Percentiles rank a stretch among this genome's conserved stretches.
phyloP scores from a whole-genome alignment of 805 yeast species.

The Wickerhamiella allomyrinae region DNA sequence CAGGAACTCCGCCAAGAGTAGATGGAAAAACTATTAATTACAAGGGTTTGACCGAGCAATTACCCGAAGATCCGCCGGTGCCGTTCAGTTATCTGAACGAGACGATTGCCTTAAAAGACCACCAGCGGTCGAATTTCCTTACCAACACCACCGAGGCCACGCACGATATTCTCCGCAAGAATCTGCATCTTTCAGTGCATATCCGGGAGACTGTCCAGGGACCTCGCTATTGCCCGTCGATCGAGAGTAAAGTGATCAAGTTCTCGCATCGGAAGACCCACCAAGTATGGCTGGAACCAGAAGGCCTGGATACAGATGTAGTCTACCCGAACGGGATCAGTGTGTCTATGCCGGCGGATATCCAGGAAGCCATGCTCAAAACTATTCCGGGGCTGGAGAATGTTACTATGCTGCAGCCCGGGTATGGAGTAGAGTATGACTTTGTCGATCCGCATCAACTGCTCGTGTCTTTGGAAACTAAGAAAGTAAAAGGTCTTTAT shows the following conservation, averaged over 20 bases:
- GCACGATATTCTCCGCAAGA: slow-evolving; percentile 52
- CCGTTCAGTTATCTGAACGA: slow-evolving; percentile 85
- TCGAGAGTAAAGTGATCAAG: slow-evolving; percentile 74
- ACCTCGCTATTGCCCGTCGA: slow-evolving; percentile 94
- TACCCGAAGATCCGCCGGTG: slow-evolving; percentile 70
- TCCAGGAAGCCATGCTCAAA: slow-evolving; percentile 59
- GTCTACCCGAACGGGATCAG: slow-evolving; percentile 95
- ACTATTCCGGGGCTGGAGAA: slow-evolving; percentile 81
- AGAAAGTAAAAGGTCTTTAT: slow-evolving; percentile 58
- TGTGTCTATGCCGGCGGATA: slow-evolving; percentile 90
- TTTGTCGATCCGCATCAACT: slow-evolving; percentile 89
- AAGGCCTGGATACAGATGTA: slow-evolving; percentile 74
- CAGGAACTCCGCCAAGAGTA: slow-evolving; percentile 94
- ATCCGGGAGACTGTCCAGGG: slow-evolving; percentile 90
- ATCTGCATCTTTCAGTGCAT: slow-evolving; percentile 74
- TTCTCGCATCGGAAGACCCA: slow-evolving; percentile 68
- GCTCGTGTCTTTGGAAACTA: slow-evolving; percentile 64
- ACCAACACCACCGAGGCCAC: slow-evolving; percentile 66
- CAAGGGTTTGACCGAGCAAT: slow-evolving; percentile 45
- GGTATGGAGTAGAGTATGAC: slow-evolving; percentile 98
- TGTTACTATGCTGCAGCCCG: slow-evolving; percentile 83
- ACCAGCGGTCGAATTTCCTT: slow-evolving; percentile 56
- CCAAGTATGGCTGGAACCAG: slow-evolving; percentile 91
- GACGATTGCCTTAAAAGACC: slow-evolving; percentile 39
- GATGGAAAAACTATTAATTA: slow-evolving; percentile 61